These are phyloP conservation scores for Eleusine indica DNA, from an alignment of 176 grass and related monocot species.

Conservation along the genomic window DNA sequence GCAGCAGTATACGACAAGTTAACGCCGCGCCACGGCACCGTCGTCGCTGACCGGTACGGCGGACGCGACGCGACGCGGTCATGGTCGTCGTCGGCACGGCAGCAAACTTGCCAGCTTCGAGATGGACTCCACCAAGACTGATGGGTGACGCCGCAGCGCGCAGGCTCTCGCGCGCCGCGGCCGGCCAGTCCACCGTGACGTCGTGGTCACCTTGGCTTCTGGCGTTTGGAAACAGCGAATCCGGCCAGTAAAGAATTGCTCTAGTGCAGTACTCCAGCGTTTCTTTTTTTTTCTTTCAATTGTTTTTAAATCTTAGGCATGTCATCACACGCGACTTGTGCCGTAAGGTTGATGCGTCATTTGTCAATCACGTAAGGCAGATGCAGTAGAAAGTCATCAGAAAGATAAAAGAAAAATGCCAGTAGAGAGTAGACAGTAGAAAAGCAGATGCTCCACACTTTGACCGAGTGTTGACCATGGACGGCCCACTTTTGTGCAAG, in stretches of 20 bases:
- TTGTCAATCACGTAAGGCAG: no score
- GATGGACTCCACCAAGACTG: constrained; percentile 17
- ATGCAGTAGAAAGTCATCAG: no score
- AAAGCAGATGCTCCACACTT: background rate
- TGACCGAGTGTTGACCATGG: constrained; percentile 29
- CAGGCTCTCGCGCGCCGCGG: background rate
- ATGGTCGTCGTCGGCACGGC: background rate
- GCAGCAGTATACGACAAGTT: background rate
- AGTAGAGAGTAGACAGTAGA: no score
- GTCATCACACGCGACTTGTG: background rate
- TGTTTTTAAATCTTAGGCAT: no score
- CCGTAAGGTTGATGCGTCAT: no score
- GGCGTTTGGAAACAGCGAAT: background rate
- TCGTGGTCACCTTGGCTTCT: background rate
- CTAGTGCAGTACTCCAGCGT: no score
- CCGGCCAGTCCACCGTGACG: constrained; percentile 30
- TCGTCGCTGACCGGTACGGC: background rate
- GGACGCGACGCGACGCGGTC: background rate
- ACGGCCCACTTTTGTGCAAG: background rate
- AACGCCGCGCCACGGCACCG: background rate
- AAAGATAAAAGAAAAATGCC: no score
- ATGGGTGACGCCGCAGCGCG: constrained; percentile 23
- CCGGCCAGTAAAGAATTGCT: no score
- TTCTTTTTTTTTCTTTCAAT: no score
- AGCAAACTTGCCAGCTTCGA: constrained; percentile 17